Percentiles rank a stretch among this genome's conserved stretches.
phyloP scores from a whole-genome alignment of 208 protist species.

The Trypanosoma melophagium region DNA sequence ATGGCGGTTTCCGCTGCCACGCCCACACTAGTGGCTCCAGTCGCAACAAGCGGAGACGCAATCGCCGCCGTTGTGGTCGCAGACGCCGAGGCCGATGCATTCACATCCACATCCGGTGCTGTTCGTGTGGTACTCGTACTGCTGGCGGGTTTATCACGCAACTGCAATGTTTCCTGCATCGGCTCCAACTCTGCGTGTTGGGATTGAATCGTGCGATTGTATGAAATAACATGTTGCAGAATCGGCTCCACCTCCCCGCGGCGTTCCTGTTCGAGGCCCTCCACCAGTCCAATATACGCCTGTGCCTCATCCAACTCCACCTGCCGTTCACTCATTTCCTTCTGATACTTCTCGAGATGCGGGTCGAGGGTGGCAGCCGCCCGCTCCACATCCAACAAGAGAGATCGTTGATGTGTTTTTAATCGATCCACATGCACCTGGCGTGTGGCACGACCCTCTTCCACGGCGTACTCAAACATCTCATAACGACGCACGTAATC shows the following conservation, averaged over 20 bases:
- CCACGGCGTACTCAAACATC: constrained; percentile 73
- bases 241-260: constrained; percentile 70
- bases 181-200: constrained; percentile 9
- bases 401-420: constrained; percentile 47
- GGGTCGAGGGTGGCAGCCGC: constrained; percentile 65
- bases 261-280: constrained; percentile 59
- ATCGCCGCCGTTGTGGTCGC: background rate
- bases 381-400: constrained; percentile 45
- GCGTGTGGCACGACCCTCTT: constrained; percentile 78
- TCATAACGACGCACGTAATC: constrained; percentile 74
- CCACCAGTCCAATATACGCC: constrained; percentile 64
- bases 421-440: constrained; percentile 71
- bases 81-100: background rate
- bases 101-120: background rate
- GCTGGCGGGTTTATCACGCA: constrained; percentile 3
- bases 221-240: constrained; percentile 52
- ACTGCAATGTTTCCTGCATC: background rate
- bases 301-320: constrained; percentile 64
- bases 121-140: background rate
- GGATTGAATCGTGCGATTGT: constrained; percentile 36
- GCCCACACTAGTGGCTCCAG: no score
- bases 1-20: no score
- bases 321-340: constrained; percentile 39
- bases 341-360: constrained; percentile 35
- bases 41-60: background rate